Evolutionary conservation across 345 rosid genomes (phyloP).

Genomic region (Citrus hindsii): DNA sequence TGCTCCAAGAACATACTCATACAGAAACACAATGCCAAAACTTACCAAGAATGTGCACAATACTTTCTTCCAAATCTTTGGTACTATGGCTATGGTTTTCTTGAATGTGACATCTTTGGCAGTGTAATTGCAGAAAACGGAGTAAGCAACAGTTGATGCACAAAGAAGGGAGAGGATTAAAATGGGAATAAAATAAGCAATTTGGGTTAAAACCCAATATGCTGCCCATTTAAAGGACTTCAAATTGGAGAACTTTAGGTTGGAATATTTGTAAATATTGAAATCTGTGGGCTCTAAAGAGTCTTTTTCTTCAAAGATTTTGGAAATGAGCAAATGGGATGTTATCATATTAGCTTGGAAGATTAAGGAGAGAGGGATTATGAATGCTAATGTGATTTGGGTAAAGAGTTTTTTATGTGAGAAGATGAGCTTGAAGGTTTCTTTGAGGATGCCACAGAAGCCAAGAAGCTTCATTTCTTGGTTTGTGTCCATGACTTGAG

Average conservation of each 20-base stretch:
- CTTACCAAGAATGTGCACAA: slow-evolving; percentile 41
- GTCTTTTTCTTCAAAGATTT: slow-evolving; percentile 14
- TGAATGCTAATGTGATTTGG: slow-evolving; percentile 38
- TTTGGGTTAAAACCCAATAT: slow-evolving; percentile 28
- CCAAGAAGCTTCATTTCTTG: slow-evolving; percentile 49
- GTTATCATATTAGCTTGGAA: slow-evolving; percentile 33
- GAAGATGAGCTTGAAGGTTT: slow-evolving; percentile 41
- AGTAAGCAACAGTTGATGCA: slow-evolving; percentile 41
- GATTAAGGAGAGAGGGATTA: slow-evolving; percentile 53
- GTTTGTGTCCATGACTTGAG: slow-evolving; percentile 36
- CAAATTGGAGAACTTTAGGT: background rate
- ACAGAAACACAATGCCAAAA: slow-evolving; percentile 25
- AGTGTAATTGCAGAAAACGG: slow-evolving; percentile 42
- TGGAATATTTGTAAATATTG: background rate
- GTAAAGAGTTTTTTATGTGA: slow-evolving; percentile 40
- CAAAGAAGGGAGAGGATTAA: slow-evolving; percentile 44
- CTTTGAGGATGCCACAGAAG: slow-evolving; percentile 30
- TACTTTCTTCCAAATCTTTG: slow-evolving; percentile 54
- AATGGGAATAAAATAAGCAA: slow-evolving; percentile 31
- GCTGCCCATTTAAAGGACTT: slow-evolving; percentile 26
- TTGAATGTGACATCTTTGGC: slow-evolving; percentile 31
- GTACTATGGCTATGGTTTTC: slow-evolving; percentile 37
- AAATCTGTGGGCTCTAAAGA: background rate
- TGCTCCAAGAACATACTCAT: slow-evolving; percentile 18
- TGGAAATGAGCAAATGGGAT: slow-evolving; percentile 21